Conservation (phyloP, 2,329 filamentous ascomycete species). For the Talaromyces amestolkiae region DNA sequence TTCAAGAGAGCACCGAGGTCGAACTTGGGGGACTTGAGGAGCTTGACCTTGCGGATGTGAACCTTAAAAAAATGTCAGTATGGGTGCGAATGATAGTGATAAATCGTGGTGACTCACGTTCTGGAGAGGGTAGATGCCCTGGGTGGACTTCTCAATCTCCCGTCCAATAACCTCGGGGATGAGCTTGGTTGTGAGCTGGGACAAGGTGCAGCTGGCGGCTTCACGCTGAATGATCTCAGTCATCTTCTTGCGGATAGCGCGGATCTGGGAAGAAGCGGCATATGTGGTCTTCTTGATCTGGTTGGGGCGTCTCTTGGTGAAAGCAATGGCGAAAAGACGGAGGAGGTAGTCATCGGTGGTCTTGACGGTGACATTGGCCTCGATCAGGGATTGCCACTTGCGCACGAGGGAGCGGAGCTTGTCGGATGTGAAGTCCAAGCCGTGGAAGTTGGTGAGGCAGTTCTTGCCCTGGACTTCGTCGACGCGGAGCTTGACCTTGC, state of each 20-base stretch:
- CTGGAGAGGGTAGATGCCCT: slow-evolving; percentile 99
- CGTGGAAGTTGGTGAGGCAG: slow-evolving; percentile 99
- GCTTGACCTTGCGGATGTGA: slow-evolving; percentile 99
- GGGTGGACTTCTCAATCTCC: slow-evolving; percentile 99
- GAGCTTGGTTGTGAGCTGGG: slow-evolving; percentile 96
- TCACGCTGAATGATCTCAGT: slow-evolving; percentile 97
- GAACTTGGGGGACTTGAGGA: slow-evolving; percentile 98
- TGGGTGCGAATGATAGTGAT: neutral
- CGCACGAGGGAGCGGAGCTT: slow-evolving; percentile 98
- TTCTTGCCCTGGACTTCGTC: slow-evolving; percentile 99
- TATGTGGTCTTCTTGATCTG: slow-evolving; percentile 99
- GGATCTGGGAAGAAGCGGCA: slow-evolving; percentile 93
- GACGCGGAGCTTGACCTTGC: slow-evolving; percentile 98
- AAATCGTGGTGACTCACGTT: slow-evolving; percentile 61
- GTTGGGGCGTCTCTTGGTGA: slow-evolving; percentile 98
- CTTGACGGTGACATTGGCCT: slow-evolving; percentile 99
- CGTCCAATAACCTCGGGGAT: slow-evolving; percentile 99
- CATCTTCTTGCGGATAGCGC: slow-evolving; percentile 99
- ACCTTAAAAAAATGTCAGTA: slow-evolving; percentile 61
- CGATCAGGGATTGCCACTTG: slow-evolving; percentile 99
- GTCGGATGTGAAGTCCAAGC: slow-evolving; percentile 99
- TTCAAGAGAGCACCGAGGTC: slow-evolving; percentile 93
- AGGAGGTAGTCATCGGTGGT: slow-evolving; percentile 99
- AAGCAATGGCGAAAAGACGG: slow-evolving; percentile 97
- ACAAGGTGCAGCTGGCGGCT: slow-evolving; percentile 88